phyloP scores from a whole-genome alignment of 768 basidiomycete genomes.

The Agaricus bisporus region DNA sequence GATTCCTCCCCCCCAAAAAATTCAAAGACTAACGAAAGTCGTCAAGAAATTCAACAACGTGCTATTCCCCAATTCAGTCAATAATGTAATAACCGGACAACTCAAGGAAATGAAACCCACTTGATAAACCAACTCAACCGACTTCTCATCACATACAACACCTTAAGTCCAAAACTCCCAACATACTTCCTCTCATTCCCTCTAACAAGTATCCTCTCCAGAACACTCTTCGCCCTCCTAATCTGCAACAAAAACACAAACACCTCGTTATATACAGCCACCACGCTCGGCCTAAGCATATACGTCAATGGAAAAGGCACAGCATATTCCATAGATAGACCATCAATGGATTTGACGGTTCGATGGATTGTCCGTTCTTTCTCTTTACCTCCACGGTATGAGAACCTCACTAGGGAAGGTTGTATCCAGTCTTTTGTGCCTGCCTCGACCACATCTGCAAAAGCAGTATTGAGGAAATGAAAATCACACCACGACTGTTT shows the following conservation, averaged over 20 bases:
- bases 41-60: constrained; percentile 65
- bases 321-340: constrained; percentile 70
- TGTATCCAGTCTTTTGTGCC: constrained; percentile 55
- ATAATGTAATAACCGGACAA: background rate
- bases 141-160: constrained; percentile 70
- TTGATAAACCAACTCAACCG: constrained; percentile 82
- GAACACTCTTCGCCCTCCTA: constrained; percentile 59
- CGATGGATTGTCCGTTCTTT: constrained; percentile 37
- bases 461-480: constrained; percentile 77
- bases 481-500: constrained; percentile 72
- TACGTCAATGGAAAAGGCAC: constrained; percentile 79
- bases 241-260: constrained; percentile 73
- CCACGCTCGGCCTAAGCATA: constrained; percentile 53
- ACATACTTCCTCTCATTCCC: constrained; percentile 32
- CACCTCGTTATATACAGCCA: constrained; percentile 57
- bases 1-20: background rate
- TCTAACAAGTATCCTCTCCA: constrained; percentile 67
- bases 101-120: constrained; percentile 36
- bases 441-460: constrained; percentile 58
- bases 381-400: constrained; percentile 50
- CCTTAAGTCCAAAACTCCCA: constrained; percentile 45
- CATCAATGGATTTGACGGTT: constrained; percentile 61
- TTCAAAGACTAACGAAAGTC: constrained; percentile 48
- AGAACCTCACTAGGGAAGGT: constrained; percentile 63
- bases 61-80: constrained; percentile 24